Base-by-base conservation (phyloP, 352 stramenopile genomes). In the Phytophthora sp. region DNA sequence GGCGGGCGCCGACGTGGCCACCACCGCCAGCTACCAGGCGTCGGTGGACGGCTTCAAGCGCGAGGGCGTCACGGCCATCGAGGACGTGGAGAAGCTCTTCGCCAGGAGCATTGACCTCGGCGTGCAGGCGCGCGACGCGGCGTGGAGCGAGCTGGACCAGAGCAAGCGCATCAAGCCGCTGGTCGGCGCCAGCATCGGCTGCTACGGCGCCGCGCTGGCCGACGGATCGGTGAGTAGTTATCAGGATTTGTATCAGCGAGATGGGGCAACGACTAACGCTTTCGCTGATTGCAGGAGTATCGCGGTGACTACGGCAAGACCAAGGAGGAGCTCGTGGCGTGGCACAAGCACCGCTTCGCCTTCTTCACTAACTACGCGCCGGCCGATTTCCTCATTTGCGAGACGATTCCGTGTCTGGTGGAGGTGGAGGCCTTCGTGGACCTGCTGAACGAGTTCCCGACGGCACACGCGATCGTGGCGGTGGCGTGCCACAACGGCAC, bases 341-440 rank as follows among this genome's bases (percentile, higher is more conserved):
- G 84, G 80, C 87, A 97, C 74, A 72, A 54, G 34, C 72, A 89
- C 35, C 85, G 87, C 61, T 89, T 95, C 21, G 67, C 69, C 44
- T 87, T 89, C 48, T 89, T 97, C 49, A 57, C 71, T 4, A 63
- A 62, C 30, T 79, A 77, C 48, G 23, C 62, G 11, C 69, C 79
- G 5, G 84, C 78, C 0, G 82, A 95, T 70, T 82, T 96, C 18
- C 39, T 96, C 11, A 74, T 94, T 21, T 93, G 84, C 56, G 89
- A 97, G 81, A 97, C 89, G 17, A 86, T 97, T 18, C 89, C 89
- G 26, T 95, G 86, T 42, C 70, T 97, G 17, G 76, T 79, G 18
- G 89, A 97, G 54, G 84, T 93, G 13, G 76, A 84, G 18, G 89
- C 86, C 3, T 82, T 96, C 42, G 66, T 95, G n/a, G 51, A 87